Conservation (phyloP, 176 grass and related monocot genomes). For the Areca catechu region DNA sequence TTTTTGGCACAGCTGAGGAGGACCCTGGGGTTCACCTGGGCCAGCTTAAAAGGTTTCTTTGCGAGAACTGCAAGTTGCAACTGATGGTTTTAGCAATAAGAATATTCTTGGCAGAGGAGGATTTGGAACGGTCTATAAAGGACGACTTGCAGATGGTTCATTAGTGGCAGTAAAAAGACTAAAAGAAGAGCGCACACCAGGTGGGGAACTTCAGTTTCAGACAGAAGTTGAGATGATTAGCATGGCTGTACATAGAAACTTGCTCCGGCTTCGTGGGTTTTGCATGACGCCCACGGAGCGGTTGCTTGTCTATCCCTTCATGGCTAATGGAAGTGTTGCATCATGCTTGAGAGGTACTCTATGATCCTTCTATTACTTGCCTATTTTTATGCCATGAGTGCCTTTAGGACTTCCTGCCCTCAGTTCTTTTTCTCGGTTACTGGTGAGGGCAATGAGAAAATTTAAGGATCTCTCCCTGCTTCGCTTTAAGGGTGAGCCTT, state of each 20-base stretch:
- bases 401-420: neutral
- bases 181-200: slow-evolving; percentile 58
- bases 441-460: too few relatives aligned
- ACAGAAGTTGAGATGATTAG: slow-evolving; percentile 67
- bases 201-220: slow-evolving; percentile 58
- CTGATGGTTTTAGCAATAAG: slow-evolving; percentile 47
- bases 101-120: slow-evolving; percentile 65
- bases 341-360: slow-evolving; percentile 64
- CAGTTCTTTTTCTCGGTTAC: neutral
- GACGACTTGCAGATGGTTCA: slow-evolving; percentile 57
- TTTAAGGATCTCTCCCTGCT: too few relatives aligned
- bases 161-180: slow-evolving; percentile 59
- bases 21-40: slow-evolving; percentile 69
- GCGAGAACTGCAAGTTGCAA: slow-evolving; percentile 60
- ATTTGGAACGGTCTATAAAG: slow-evolving; percentile 77
- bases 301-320: slow-evolving; percentile 68
- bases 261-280: slow-evolving; percentile 60
- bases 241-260: slow-evolving; percentile 58
- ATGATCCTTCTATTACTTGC: neutral
- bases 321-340: slow-evolving; percentile 70
- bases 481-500: too few relatives aligned
- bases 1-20: slow-evolving; percentile 49
- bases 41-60: slow-evolving; percentile 67
- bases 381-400: too few relatives aligned
- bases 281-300: slow-evolving; percentile 64